Conservation (phyloP, 129 eudicot species). For the Arctium minus region DNA sequence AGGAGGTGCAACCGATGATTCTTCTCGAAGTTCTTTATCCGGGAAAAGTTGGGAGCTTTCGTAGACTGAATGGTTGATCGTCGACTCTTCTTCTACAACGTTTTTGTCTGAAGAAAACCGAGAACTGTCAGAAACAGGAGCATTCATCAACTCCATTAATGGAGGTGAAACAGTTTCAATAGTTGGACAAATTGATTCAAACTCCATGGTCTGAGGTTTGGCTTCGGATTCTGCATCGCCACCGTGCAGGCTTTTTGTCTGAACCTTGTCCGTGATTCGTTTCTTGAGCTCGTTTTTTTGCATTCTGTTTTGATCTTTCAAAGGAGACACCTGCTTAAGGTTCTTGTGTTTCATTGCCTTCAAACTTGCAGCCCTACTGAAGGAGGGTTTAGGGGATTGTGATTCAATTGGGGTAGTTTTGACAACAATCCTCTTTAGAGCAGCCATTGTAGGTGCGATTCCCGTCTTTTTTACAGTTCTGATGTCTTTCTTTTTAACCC, state of each 20-base stretch:
- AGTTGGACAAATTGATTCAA: conserved; percentile 10
- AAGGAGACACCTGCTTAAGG: conserved; percentile 33
- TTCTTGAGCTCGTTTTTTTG: conserved; percentile 24
- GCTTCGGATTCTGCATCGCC: conserved; percentile 30
- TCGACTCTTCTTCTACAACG: conserved; percentile 10
- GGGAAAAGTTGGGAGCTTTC: conserved; percentile 1
- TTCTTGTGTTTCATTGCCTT: conserved; percentile 31
- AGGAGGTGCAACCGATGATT: background rate
- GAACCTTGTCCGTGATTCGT: conserved; percentile 27
- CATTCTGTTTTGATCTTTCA: conserved; percentile 38
- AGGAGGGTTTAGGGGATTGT: conserved; percentile 26
- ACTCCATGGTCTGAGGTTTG: background rate
- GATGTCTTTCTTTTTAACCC: conserved; percentile 23
- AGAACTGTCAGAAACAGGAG: background rate
- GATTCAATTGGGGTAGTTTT: conserved; percentile 22
- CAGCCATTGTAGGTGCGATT: conserved; percentile 17
- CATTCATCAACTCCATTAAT: conserved; percentile 15
- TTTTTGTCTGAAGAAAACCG: conserved; percentile 10
- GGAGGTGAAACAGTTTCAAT: background rate
- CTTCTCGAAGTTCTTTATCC: conserved; percentile 10
- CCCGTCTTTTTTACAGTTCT: conserved; percentile 18
- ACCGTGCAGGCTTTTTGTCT: conserved; percentile 39
- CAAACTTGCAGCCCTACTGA: conserved; percentile 24
- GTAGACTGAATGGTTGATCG: background rate
- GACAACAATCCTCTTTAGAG: conserved; percentile 27